Percentiles rank a stretch among this genome's conserved stretches.
These are phyloP conservation scores for Yamadazyma spencermartinsiae DNA, from an alignment of 1,139 yeast species.

Conservation along the genomic window DNA sequence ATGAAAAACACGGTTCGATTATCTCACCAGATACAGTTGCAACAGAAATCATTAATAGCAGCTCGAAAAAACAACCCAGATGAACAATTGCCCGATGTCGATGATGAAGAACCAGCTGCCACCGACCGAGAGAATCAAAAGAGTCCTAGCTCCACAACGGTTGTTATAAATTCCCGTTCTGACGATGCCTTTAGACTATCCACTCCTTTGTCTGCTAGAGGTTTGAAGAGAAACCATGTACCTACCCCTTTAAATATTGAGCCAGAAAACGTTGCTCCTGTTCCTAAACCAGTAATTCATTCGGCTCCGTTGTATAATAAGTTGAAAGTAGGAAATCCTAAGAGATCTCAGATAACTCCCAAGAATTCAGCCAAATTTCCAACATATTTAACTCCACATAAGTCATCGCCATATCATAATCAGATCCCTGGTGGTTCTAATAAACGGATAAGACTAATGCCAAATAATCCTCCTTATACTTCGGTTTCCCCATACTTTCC, in stretches of 20 bases:
- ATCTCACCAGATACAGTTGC: conserved; percentile 48
- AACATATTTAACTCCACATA: conserved; percentile 19
- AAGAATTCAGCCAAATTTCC: conserved; percentile 12
- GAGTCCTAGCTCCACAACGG: background rate
- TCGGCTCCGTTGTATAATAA: conserved; percentile 33
- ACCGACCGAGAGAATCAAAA: conserved; percentile 2
- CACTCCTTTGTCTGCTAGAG: conserved; percentile 20
- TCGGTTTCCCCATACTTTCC: conserved; percentile 14
- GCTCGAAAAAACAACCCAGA: conserved; percentile 25
- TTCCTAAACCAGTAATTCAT: conserved; percentile 11
- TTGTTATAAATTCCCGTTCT: conserved; percentile 3
- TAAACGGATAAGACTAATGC: conserved; percentile 9
- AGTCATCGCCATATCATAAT: conserved; percentile 16
- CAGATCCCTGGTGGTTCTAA: conserved; percentile 1
- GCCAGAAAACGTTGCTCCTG: conserved; percentile 6
- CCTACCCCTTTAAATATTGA: conserved; percentile 45
- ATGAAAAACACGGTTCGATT: conserved; percentile 49
- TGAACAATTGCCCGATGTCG: conserved; percentile 8
- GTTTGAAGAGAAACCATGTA: conserved; percentile 44
- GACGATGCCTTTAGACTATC: conserved; percentile 6
- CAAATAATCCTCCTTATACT: conserved; percentile 7
- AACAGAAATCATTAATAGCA: conserved; percentile 49
- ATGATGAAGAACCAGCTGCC: conserved; percentile 5
- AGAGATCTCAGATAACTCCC: conserved; percentile 14
- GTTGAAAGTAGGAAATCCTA: conserved; percentile 9